These are phyloP conservation scores for Sugiyamaella lignohabitans DNA, from an alignment of 805 yeast species.

Conservation along the genomic window DNA sequence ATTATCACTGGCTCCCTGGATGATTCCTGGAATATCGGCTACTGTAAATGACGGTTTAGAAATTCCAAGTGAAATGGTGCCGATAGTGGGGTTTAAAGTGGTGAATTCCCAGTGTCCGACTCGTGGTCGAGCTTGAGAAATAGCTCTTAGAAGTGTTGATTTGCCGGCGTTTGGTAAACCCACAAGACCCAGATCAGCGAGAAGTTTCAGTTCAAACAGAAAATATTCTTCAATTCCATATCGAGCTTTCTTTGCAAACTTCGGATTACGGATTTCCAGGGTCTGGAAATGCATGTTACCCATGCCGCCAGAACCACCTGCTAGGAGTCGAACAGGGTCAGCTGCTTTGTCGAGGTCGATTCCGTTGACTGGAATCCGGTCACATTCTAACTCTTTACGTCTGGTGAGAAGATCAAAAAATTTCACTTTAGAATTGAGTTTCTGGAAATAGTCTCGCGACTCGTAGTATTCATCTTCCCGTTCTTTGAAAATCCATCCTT, in stretches of 20 bases:
- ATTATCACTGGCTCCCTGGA: conserved; percentile 74
- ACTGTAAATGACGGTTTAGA: conserved; percentile 63
- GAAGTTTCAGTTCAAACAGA: conserved; percentile 72
- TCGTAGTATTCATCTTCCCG: conserved; percentile 64
- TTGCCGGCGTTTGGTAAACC: conserved; percentile 98
- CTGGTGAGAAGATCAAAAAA: conserved; percentile 55
- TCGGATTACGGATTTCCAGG: conserved; percentile 75
- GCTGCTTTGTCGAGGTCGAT: conserved; percentile 59
- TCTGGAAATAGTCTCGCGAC: conserved; percentile 58
- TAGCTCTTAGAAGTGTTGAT: conserved; percentile 78
- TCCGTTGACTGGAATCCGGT: conserved; percentile 76
- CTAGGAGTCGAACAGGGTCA: conserved; percentile 60
- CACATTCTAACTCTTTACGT: conserved; percentile 52
- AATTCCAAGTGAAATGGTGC: conserved; percentile 67
- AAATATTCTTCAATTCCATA: conserved; percentile 58
- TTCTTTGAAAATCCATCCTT: conserved; percentile 86
- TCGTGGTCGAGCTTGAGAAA: conserved; percentile 81
- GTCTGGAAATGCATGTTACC: conserved; percentile 96
- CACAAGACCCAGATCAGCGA: conserved; percentile 91
- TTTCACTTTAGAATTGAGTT: conserved; percentile 56
- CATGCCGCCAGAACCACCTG: conserved; percentile 91
- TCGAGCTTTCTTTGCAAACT: conserved; percentile 80
- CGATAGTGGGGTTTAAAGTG: conserved; percentile 84
- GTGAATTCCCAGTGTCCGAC: conserved; percentile 98
- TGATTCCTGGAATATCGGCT: conserved; percentile 96